Percentiles rank a stretch among this genome's conserved stretches.
These are phyloP conservation scores for Tilletiopsis washingtonensis DNA, from an alignment of 1,284 basidiomycete genomes.

Conservation along the genomic window DNA sequence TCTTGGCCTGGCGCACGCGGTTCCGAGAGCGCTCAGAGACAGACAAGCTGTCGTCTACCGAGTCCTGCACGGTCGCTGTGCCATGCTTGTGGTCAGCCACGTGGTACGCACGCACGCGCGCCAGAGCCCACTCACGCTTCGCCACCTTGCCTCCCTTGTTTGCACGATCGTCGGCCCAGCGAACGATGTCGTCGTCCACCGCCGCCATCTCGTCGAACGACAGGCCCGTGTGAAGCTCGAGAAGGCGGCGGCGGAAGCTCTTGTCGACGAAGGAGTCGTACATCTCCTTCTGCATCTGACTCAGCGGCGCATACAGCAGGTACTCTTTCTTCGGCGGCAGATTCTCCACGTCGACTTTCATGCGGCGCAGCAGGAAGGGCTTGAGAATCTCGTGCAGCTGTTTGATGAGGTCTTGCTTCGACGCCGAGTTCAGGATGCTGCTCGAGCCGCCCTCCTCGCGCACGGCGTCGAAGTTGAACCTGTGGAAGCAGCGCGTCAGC, in stretches of 20 bases:
- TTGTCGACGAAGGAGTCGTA: conserved; percentile 58
- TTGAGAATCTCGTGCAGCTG: conserved; percentile 44
- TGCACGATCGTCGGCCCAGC: too few relatives aligned
- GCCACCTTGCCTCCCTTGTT: too few relatives aligned
- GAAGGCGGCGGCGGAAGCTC: conserved; percentile 31
- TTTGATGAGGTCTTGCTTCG: conserved; percentile 53
- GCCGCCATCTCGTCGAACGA: conserved; percentile 18
- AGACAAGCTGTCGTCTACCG: too few relatives aligned
- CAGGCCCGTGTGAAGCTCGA: conserved; percentile 35
- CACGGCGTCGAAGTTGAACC: conserved; percentile 54
- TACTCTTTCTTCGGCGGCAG: conserved; percentile 51
- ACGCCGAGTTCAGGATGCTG: conserved; percentile 52
- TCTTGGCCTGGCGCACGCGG: too few relatives aligned
- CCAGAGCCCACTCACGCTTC: too few relatives aligned
- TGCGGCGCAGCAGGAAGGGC: conserved; percentile 39
- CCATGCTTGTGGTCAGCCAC: too few relatives aligned
- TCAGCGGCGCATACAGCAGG: conserved; percentile 82
- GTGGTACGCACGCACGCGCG: too few relatives aligned
- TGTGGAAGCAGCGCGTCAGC: conserved; percentile 53
- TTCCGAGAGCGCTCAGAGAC: too few relatives aligned
- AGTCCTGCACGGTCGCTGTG: too few relatives aligned
- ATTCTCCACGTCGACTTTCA: conserved; percentile 40
- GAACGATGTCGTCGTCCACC: too few relatives aligned
- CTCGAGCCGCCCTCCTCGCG: conserved; percentile 6
- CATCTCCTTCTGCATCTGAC: conserved; percentile 67